Conservation (phyloP, 164 flowering plant species). For the Brasenia schreberi region DNA sequence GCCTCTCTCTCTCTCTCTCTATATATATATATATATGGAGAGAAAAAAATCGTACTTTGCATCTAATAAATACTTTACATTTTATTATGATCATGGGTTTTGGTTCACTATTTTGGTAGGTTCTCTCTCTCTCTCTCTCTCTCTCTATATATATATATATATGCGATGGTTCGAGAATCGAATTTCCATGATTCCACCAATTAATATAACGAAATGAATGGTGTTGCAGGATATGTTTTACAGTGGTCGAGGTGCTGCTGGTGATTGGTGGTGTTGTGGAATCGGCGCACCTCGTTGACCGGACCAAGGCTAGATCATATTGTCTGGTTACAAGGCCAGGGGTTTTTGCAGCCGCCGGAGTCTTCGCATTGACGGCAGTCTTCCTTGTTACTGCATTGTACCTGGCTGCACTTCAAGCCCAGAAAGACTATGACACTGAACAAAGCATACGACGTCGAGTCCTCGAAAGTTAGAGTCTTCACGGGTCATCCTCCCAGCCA, state of each 20-base stretch:
- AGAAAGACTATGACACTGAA: conserved; percentile 24
- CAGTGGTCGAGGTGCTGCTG: conserved; percentile 59
- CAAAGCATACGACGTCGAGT: conserved; percentile 35
- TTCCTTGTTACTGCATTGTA: conserved; percentile 59
- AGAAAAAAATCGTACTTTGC: too few species aligned
- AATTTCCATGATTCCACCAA: background rate
- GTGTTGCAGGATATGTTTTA: conserved; percentile 53
- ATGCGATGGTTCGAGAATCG: background rate
- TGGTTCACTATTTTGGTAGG: too few species aligned
- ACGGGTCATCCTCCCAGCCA: conserved; percentile 41
- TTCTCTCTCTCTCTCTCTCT: too few species aligned
- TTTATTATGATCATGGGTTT: too few species aligned
- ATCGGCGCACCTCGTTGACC: conserved; percentile 61
- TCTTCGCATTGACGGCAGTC: conserved; percentile 47
- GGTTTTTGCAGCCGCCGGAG: conserved; percentile 65
- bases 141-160: too few species aligned
- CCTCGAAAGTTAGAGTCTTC: conserved; percentile 34
- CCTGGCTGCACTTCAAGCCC: conserved; percentile 49
- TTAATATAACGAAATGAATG: background rate
- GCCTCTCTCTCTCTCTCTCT: too few species aligned
- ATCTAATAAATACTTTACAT: too few species aligned
- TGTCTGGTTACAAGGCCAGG: conserved; percentile 53
- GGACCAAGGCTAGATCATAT: conserved; percentile 36
- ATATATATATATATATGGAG: too few species aligned
- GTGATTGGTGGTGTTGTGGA: conserved; percentile 71